These are phyloP conservation scores for Clavispora asparagi DNA, from an alignment of 805 yeast genomes.

Conservation along the genomic window DNA sequence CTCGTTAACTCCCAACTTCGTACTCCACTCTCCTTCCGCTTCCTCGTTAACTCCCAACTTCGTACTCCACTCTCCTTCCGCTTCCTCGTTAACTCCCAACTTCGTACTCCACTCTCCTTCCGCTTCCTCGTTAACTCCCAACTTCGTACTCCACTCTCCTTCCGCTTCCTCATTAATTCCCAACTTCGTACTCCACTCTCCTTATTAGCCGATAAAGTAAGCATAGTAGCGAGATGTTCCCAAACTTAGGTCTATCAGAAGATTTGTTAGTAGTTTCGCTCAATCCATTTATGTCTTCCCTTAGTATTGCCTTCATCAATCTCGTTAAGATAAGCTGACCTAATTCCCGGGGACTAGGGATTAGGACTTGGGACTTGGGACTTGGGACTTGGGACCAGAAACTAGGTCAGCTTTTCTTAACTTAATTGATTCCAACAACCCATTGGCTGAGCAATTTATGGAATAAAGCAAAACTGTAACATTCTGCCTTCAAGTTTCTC, in stretches of 20 bases:
- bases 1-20: not conserved
- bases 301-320: not conserved
- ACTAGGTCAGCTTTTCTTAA: too few relatives aligned
- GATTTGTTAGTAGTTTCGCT: not conserved
- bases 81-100: not conserved
- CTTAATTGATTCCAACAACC: not conserved
- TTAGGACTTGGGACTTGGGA: not conserved
- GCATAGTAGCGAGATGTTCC: not conserved
- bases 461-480: not conserved
- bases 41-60: not conserved
- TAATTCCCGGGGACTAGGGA: not conserved
- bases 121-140: not conserved
- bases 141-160: not conserved
- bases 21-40: not conserved
- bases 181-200: not conserved
- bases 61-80: not conserved
- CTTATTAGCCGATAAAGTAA: not conserved
- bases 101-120: not conserved
- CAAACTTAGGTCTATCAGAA: not conserved
- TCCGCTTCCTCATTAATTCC: not conserved
- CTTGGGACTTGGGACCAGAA: not conserved
- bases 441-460: not conserved
- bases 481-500: not conserved
- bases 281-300: not conserved
- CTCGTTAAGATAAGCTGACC: not conserved